These are phyloP conservation scores for Moniliella sp. DNA, from an alignment of 1,284 basidiomycete species.

Conservation along the genomic window DNA sequence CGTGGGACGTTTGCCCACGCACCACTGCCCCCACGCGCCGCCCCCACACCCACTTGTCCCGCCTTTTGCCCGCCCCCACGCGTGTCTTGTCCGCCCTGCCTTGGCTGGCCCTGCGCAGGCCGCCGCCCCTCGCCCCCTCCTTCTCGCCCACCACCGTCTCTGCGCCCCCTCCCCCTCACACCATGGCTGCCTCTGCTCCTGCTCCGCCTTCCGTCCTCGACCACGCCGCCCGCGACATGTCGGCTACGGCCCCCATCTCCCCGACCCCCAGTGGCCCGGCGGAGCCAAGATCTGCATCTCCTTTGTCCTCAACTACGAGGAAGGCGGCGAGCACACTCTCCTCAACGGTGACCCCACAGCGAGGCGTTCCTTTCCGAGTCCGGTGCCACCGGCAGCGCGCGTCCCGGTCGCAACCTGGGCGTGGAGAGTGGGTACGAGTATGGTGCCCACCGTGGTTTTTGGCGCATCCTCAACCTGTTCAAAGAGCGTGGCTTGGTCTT, in stretches of 20 bases:
- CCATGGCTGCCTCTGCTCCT: too few species aligned
- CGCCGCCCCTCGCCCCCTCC: too few species aligned
- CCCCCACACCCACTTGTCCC: too few species aligned
- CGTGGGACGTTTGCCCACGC: too few species aligned
- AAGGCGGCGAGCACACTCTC: slow-evolving; percentile 33
- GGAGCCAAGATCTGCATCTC: slow-evolving; percentile 32
- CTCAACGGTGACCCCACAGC: slow-evolving; percentile 26
- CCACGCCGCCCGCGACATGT: slow-evolving; percentile 17
- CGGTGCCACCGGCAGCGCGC: slow-evolving; percentile 14
- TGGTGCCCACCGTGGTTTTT: slow-evolving; percentile 35
- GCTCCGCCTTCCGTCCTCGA: too few species aligned
- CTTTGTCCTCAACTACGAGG: slow-evolving; percentile 36
- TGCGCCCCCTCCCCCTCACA: too few species aligned
- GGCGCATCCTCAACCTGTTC: slow-evolving; percentile 33
- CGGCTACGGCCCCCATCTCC: slow-evolving; percentile 33
- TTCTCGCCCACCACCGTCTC: too few species aligned
- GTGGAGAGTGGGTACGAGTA: slow-evolving; percentile 35
- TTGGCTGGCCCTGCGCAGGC: too few species aligned
- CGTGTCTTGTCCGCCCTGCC: too few species aligned
- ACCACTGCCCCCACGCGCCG: too few species aligned
- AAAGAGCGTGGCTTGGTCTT: slow-evolving; percentile 22
- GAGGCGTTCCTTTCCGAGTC: slow-evolving; percentile 32
- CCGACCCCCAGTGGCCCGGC: slow-evolving; percentile 34
- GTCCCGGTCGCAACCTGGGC: slow-evolving; percentile 22
- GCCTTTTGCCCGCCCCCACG: too few species aligned